Conservation (phyloP, 495 filamentous ascomycete genomes). For the Penicillium waksmanii region DNA sequence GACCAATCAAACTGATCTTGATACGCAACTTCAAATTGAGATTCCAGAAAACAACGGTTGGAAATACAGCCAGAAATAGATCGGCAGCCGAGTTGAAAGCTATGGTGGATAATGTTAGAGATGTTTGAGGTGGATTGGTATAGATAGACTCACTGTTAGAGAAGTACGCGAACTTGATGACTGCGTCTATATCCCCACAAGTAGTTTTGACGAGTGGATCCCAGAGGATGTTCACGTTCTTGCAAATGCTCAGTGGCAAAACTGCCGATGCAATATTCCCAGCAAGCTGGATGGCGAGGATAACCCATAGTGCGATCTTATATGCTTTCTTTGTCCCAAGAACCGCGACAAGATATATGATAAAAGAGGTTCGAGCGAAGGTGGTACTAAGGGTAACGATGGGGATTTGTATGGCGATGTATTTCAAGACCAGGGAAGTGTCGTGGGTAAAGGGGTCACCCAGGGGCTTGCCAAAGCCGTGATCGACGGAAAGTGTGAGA, state of each 20-base stretch:
- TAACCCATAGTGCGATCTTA: constrained; percentile 30
- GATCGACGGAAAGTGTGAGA: constrained; percentile 28
- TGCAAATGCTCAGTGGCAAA: constrained; percentile 37
- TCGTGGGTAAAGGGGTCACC: constrained; percentile 13
- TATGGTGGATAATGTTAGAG: constrained; percentile 5
- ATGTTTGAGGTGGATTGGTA: background rate
- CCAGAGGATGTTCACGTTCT: constrained; percentile 32
- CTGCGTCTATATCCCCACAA: constrained; percentile 26
- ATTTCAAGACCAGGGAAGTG: constrained; percentile 29
- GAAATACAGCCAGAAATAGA: constrained; percentile 46
- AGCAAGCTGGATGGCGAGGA: constrained; percentile 32
- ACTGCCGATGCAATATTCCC: constrained; percentile 37
- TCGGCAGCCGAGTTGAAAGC: constrained; percentile 48
- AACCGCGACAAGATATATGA: constrained; percentile 37
- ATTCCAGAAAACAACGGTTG: constrained; percentile 49
- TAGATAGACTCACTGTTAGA: constrained; percentile 32
- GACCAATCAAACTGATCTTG: constrained; percentile 42
- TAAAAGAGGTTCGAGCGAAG: constrained; percentile 38
- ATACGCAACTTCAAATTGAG: constrained; percentile 43
- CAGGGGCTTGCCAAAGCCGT: constrained; percentile 38
- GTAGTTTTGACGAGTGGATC: constrained; percentile 29
- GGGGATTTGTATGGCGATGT: constrained; percentile 36
- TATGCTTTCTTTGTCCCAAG: constrained; percentile 35
- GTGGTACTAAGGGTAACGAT: constrained; percentile 40
- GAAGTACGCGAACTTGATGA: constrained; percentile 39